Percentiles rank a stretch among this genome's conserved stretches.
These are phyloP conservation scores for Ceratobasidium sp. DNA, from an alignment of 1,284 basidiomycete genomes.

Conservation along the genomic window DNA sequence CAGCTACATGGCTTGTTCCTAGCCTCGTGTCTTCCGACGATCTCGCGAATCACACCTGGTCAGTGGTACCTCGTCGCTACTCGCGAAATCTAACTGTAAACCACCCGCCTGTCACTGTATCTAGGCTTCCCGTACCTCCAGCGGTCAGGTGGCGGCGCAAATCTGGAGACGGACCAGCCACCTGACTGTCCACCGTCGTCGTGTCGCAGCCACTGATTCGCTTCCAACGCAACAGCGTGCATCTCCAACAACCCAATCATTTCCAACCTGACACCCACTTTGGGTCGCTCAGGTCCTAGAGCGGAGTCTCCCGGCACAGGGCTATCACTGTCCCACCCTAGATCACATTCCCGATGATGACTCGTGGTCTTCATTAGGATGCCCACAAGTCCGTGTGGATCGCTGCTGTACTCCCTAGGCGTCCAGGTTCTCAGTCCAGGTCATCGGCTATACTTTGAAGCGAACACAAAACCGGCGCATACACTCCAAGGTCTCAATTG, in stretches of 20 bases:
- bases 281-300: no score
- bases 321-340: background rate
- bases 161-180: conserved; percentile 21
- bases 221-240: background rate
- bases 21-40: conserved; percentile 40
- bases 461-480: background rate
- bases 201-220: background rate
- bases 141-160: background rate
- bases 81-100: conserved; percentile 18
- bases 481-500: conserved; percentile 5
- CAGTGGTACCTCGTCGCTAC: background rate
- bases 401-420: background rate
- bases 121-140: background rate
- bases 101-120: background rate
- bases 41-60: conserved; percentile 39
- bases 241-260: background rate
- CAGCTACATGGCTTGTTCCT: conserved; percentile 26
- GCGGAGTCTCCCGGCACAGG: background rate
- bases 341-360: background rate
- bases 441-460: background rate
- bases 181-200: background rate
- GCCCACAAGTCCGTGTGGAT: background rate
- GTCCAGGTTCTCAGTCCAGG: background rate
- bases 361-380: background rate
- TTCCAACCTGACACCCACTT: no score